A percentile compares a stretch with the other conserved stretches of the same genome.
Conservation (phyloP, 1,284 basidiomycete genomes). For the Ustilago shanxiensis region DNA sequence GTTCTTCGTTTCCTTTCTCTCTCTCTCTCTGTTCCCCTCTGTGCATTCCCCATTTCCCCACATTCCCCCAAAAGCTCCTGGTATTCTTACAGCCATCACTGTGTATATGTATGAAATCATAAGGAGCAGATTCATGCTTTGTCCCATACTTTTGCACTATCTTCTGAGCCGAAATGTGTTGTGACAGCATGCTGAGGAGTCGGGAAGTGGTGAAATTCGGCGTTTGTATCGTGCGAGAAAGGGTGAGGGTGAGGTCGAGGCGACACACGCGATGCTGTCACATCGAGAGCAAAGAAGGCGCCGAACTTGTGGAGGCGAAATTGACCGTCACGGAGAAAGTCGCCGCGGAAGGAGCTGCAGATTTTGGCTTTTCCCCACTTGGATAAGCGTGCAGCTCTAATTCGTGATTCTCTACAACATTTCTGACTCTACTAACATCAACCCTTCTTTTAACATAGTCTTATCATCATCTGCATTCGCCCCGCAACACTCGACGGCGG, state of each 20-base stretch:
- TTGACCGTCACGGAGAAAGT: conserved; percentile 21
- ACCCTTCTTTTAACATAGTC: background rate
- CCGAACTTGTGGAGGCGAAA: conserved; percentile 12
- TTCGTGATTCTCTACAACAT: background rate
- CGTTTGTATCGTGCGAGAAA: conserved; percentile 18
- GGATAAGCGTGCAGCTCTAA: conserved; percentile 21
- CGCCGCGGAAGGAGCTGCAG: conserved; percentile 17
- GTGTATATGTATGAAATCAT: conserved; percentile 25
- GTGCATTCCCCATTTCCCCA: conserved; percentile 15
- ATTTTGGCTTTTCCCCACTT: conserved; percentile 2
- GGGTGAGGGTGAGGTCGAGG: background rate
- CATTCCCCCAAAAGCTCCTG: conserved; percentile 26
- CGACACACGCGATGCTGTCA: background rate
- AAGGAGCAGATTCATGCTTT: conserved; percentile 26
- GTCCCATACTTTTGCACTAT: background rate
- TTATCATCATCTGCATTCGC: background rate
- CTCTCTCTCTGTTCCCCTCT: background rate
- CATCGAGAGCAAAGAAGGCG: conserved; percentile 10
- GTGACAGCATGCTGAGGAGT: background rate
- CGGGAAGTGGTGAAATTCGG: background rate
- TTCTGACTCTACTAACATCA: no score
- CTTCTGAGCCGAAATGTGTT: background rate
- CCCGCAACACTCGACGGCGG: background rate
- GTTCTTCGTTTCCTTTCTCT: background rate
- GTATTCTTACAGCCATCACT: conserved; percentile 3